These are phyloP conservation scores for Tolypocladium capitatum DNA, from an alignment of 2,329 filamentous ascomycete species.

Conservation along the genomic window DNA sequence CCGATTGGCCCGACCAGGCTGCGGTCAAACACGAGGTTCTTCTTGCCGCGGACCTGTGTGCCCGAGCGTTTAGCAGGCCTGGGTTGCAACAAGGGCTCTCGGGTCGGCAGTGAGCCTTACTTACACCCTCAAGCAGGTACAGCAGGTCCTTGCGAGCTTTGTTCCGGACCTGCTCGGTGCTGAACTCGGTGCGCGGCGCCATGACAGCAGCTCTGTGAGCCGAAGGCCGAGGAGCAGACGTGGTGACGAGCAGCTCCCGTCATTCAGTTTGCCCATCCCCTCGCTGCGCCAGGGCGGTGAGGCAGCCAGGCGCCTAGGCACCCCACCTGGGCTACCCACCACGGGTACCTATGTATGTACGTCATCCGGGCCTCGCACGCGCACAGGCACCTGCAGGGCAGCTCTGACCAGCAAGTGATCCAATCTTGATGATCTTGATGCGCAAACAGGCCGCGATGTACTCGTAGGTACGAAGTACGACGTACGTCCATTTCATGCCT, in stretches of 20 bases:
- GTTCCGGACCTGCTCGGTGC: slow-evolving; percentile 61
- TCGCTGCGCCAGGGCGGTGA: neutral
- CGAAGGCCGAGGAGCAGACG: neutral
- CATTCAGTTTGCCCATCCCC: neutral
- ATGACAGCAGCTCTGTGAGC: slow-evolving; percentile 30
- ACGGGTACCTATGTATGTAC: too few relatives aligned
- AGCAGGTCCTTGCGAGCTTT: slow-evolving; percentile 82
- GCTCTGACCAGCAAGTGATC: neutral
- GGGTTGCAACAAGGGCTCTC: neutral
- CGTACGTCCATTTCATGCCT: neutral
- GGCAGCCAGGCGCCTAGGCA: neutral
- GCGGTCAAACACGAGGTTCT: slow-evolving; percentile 90
- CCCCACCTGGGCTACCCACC: too few relatives aligned
- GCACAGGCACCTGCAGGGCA: neutral
- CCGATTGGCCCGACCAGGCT: slow-evolving; percentile 81
- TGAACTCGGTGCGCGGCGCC: slow-evolving; percentile 59
- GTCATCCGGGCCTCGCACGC: neutral
- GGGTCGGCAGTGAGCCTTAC: slow-evolving; percentile 29
- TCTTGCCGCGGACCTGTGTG: slow-evolving; percentile 85
- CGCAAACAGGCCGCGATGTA: neutral
- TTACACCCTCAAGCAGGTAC: slow-evolving; percentile 85
- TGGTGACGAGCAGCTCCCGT: neutral
- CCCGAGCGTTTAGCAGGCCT: slow-evolving; percentile 7
- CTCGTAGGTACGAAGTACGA: too few relatives aligned
- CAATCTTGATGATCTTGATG: neutral